A percentile compares a stretch with the other conserved stretches of the same genome.
phyloP scores from a whole-genome alignment of 495 filamentous ascomycete genomes.

The Hypoxylon perforatum region DNA sequence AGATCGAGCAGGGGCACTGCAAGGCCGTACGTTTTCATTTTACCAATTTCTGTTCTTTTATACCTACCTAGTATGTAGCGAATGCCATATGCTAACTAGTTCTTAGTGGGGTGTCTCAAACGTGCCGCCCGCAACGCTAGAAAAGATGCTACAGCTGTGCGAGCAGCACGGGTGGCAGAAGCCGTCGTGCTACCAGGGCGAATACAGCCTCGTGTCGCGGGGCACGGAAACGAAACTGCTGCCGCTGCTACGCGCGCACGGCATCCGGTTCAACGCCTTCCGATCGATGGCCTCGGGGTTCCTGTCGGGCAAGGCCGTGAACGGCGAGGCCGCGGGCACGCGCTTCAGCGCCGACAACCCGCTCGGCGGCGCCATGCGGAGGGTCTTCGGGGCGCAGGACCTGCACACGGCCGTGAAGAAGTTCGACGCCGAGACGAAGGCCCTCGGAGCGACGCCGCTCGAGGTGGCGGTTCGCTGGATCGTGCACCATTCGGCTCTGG shows the following conservation, averaged over 20 bases:
- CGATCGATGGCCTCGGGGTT: slow-evolving; percentile 58
- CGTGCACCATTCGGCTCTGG: slow-evolving; percentile 62
- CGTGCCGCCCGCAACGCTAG: slow-evolving; percentile 45
- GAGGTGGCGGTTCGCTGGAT: slow-evolving; percentile 69
- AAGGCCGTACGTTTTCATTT: slow-evolving; percentile 32
- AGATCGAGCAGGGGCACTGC: slow-evolving; percentile 40
- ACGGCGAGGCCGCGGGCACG: slow-evolving; percentile 45
- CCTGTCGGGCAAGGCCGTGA: slow-evolving; percentile 53
- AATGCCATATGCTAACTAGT: background rate
- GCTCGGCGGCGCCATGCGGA: slow-evolving; percentile 50
- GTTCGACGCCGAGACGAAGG: slow-evolving; percentile 59
- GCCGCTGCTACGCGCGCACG: slow-evolving; percentile 60
- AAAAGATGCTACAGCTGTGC: slow-evolving; percentile 50
- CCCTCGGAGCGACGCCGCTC: slow-evolving; percentile 58
- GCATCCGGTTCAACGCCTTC: slow-evolving; percentile 62
- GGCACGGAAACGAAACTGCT: slow-evolving; percentile 49
- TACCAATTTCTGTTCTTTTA: background rate
- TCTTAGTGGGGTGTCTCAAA: slow-evolving; percentile 56
- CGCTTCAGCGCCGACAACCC: slow-evolving; percentile 50
- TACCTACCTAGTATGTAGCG: background rate
- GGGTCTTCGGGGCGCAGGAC: slow-evolving; percentile 56
- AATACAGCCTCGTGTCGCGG: slow-evolving; percentile 55
- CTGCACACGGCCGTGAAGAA: slow-evolving; percentile 52
- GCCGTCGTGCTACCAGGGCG: slow-evolving; percentile 55
- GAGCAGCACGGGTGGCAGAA: slow-evolving; percentile 52